These are phyloP conservation scores for Trichosanthes cucumerina DNA, from an alignment of 306 rosid species.

Conservation along the genomic window DNA sequence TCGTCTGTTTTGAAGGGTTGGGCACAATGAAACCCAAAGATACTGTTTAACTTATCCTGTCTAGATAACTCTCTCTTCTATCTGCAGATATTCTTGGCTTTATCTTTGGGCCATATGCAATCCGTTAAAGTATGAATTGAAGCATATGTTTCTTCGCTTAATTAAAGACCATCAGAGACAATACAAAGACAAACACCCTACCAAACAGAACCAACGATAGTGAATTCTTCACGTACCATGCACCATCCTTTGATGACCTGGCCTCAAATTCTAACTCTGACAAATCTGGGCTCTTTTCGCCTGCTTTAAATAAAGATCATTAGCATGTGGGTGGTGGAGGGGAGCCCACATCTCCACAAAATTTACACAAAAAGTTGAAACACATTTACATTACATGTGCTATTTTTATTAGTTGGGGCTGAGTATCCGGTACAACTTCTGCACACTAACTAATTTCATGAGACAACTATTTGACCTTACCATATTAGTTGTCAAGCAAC, in stretches of 20 bases:
- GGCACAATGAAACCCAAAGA: no score
- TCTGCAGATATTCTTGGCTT: neutral
- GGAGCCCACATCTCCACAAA: neutral
- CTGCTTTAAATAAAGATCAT: constrained; percentile 25
- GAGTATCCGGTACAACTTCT: neutral
- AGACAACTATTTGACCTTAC: neutral
- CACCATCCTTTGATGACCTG: constrained; percentile 82
- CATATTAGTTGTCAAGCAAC: neutral
- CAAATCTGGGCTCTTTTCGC: constrained; percentile 31
- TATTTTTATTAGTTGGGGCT: neutral
- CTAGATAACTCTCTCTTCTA: neutral
- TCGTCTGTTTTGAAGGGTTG: no score
- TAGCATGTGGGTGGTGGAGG: neutral
- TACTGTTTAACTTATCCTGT: no score
- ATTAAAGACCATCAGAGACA: neutral
- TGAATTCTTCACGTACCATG: constrained; percentile 53
- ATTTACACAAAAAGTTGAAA: neutral
- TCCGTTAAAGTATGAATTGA: neutral
- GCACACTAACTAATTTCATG: neutral
- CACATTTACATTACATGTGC: neutral
- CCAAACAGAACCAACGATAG: neutral
- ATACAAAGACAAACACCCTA: neutral
- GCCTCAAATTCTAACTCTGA: constrained; percentile 87
- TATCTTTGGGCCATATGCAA: neutral
- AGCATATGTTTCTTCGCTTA: neutral